phyloP scores from a whole-genome alignment of 2,329 filamentous ascomycete species.

The Calycina marina region DNA sequence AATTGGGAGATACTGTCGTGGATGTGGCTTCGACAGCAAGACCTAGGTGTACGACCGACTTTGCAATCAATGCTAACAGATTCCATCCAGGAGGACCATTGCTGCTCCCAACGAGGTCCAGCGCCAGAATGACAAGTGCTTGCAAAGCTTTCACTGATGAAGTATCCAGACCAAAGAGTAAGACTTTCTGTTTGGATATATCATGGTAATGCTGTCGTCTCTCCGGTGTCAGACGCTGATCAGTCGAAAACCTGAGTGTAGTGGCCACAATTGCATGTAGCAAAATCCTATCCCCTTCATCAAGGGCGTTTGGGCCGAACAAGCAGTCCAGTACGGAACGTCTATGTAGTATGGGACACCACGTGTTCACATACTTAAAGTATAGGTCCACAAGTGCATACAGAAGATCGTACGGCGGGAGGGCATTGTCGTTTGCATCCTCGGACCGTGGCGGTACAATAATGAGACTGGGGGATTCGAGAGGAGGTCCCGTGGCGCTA shows the following conservation, averaged over 20 bases:
- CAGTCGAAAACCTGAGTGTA: conserved; percentile 70
- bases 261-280: conserved; percentile 83
- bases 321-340: conserved; percentile 68
- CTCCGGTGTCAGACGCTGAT: conserved; percentile 58
- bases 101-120: conserved; percentile 73
- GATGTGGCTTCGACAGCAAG: conserved; percentile 73
- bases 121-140: conserved; percentile 70
- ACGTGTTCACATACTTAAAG: conserved; percentile 68
- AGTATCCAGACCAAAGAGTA: conserved; percentile 79
- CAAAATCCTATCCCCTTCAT: conserved; percentile 70
- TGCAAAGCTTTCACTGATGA: conserved; percentile 80
- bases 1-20: conserved; percentile 60
- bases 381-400: conserved; percentile 63
- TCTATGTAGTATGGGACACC: conserved; percentile 83
- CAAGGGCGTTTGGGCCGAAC: conserved; percentile 61
- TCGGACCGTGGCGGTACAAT: conserved; percentile 32
- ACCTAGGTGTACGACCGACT: conserved; percentile 78
- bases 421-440: conserved; percentile 43
- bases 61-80: conserved; percentile 73
- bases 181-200: conserved; percentile 69
- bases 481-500: conserved; percentile 22
- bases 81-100: conserved; percentile 92
- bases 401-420: conserved; percentile 61
- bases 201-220: conserved; percentile 63
- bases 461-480: conserved; percentile 44